phyloP scores from a whole-genome alignment of 2,329 filamentous ascomycete genomes.

The Epicoccum sorghinum region DNA sequence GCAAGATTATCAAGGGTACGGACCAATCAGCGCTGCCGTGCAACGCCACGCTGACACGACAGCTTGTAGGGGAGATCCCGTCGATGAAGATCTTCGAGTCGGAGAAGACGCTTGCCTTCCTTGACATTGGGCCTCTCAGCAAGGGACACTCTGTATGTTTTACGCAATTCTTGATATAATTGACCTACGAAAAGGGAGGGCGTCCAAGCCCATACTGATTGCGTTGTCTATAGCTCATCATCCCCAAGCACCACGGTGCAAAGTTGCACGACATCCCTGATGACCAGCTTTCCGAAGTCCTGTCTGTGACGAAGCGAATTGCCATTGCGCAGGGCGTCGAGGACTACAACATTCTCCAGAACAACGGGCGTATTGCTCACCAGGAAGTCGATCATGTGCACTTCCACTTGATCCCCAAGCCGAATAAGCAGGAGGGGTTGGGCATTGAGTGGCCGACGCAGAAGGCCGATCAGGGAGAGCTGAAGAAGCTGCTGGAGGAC shows the following conservation, averaged over 20 bases:
- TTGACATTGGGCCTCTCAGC: constrained; percentile 91
- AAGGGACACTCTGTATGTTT: constrained; percentile 81
- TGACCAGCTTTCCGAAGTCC: constrained; percentile 79
- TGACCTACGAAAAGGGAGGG: too few relatives aligned
- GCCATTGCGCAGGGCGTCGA: constrained; percentile 74
- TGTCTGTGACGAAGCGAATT: constrained; percentile 88
- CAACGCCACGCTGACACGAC: constrained; percentile 11
- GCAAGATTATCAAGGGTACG: constrained; percentile 93
- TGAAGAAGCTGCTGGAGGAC: constrained; percentile 81
- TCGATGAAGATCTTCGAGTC: constrained; percentile 96
- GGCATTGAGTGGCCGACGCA: constrained; percentile 80
- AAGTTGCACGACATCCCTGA: constrained; percentile 95
- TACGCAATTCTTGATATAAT: too few relatives aligned
- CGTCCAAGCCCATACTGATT: neutral
- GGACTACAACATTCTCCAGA: constrained; percentile 95
- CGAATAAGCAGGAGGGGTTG: constrained; percentile 80
- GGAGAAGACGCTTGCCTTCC: constrained; percentile 91
- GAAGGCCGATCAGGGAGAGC: constrained; percentile 76
- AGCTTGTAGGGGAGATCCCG: constrained; percentile 82
- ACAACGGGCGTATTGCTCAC: constrained; percentile 91
- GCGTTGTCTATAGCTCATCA: constrained; percentile 74
- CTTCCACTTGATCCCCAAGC: constrained; percentile 98
- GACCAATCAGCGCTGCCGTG: neutral
- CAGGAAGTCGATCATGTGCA: constrained; percentile 93
- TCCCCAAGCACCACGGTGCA: constrained; percentile 91